Conservation (phyloP, 1,284 basidiomycete genomes). For the Rhodotorula sp. region DNA sequence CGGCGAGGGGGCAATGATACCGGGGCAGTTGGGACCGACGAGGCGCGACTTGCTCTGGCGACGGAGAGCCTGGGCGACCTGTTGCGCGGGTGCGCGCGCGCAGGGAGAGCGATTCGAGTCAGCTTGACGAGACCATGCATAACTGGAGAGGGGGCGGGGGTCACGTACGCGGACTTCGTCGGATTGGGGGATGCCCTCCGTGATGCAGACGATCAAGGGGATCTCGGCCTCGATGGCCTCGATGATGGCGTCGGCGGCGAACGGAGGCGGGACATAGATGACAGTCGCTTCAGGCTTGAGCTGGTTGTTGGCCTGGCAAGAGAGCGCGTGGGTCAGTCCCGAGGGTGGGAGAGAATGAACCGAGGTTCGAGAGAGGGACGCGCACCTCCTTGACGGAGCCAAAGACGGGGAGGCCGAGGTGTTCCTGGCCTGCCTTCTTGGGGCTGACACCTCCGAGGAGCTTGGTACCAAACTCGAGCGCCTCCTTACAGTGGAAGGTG, state of each 20-base stretch:
- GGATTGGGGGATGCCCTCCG: constrained; percentile 93
- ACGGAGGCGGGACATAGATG: constrained; percentile 91
- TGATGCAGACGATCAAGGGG: constrained; percentile 92
- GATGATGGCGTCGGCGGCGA: constrained; percentile 90
- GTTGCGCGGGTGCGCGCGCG: neutral
- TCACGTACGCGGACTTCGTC: constrained; percentile 81
- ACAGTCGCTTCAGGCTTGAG: constrained; percentile 78
- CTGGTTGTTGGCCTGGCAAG: constrained; percentile 34
- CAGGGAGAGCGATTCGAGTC: neutral
- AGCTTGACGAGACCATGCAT: neutral
- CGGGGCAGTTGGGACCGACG: constrained; percentile 86
- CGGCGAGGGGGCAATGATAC: constrained; percentile 84
- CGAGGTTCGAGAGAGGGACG: too few relatives aligned
- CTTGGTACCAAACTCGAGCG: constrained; percentile 89
- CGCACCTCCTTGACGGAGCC: constrained; percentile 84
- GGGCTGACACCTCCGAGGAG: constrained; percentile 98
- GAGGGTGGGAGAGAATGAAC: too few relatives aligned
- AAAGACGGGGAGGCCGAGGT: constrained; percentile 93
- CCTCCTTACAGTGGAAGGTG: constrained; percentile 95
- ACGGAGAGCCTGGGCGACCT: constrained; percentile 91
- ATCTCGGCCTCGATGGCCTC: constrained; percentile 98
- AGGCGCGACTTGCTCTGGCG: constrained; percentile 93
- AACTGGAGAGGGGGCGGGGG: neutral
- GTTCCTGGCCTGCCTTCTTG: constrained; percentile 93
- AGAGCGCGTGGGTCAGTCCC: neutral